Conservation (phyloP, 192 early-diverging fungal species). For the Piromyces sp. region DNA sequence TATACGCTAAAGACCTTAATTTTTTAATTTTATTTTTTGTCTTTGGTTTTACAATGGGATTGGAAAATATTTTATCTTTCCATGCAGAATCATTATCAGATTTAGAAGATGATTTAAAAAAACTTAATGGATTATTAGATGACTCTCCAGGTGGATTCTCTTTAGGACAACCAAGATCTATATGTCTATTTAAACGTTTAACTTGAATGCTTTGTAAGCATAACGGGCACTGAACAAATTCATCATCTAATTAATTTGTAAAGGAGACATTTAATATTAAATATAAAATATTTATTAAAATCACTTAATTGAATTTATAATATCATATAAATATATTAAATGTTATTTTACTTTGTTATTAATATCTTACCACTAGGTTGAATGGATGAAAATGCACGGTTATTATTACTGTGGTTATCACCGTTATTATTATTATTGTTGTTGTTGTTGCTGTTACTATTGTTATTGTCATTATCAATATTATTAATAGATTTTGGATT, state of each 20-base stretch:
- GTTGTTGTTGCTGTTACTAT: too few species aligned
- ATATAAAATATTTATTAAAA: too few species aligned
- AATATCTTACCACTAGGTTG: background rate
- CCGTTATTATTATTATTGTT: too few species aligned
- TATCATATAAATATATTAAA: too few species aligned
- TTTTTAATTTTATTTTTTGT: background rate
- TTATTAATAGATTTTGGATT: too few species aligned
- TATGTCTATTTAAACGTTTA: background rate
- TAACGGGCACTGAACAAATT: background rate
- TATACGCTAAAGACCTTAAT: background rate
- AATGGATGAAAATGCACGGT: background rate
- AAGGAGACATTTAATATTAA: too few species aligned
- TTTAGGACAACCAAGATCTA: background rate
- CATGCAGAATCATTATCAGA: background rate
- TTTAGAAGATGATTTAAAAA: too few species aligned
- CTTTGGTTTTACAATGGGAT: background rate
- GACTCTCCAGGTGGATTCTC: background rate
- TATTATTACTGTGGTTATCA: background rate
- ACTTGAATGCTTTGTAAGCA: background rate
- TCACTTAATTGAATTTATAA: too few species aligned
- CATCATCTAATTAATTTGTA: background rate
- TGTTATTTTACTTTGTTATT: too few species aligned
- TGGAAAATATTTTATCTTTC: background rate
- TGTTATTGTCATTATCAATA: too few species aligned
- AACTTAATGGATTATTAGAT: too few species aligned